phyloP scores from a whole-genome alignment of 768 basidiomycete genomes.

The Crucibulum laeve region DNA sequence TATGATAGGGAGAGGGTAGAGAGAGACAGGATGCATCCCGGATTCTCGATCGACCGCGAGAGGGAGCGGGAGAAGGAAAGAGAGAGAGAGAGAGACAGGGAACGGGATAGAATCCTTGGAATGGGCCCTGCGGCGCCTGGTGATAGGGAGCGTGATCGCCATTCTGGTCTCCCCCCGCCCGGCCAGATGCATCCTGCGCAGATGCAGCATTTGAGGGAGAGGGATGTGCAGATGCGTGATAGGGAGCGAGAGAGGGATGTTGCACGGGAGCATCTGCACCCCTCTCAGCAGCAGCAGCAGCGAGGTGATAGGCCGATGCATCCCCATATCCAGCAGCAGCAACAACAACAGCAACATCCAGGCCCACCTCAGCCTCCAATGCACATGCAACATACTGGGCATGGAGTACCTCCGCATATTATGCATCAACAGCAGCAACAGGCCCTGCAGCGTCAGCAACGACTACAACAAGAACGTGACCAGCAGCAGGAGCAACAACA shows the following conservation, averaged over 20 bases:
- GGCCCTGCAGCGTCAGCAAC: not conserved
- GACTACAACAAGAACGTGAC: not conserved
- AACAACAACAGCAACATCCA: constrained; percentile 3
- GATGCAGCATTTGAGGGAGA: no score
- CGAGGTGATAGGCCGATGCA: not conserved
- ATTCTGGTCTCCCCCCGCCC: not conserved
- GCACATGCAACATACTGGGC: constrained; percentile 1
- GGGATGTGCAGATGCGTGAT: not conserved
- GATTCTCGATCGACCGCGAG: not conserved
- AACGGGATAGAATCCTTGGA: no score
- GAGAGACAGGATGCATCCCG: not conserved
- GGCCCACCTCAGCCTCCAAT: constrained; percentile 5
- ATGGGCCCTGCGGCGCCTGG: no score
- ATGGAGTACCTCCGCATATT: constrained; percentile 15
- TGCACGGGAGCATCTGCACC: not conserved
- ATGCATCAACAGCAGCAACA: constrained; percentile 10
- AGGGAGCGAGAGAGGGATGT: not conserved
- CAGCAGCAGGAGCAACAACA: not conserved
- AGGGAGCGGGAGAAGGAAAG: not conserved
- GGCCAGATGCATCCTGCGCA: no score
- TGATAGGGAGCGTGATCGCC: no score
- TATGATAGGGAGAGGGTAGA: constrained; percentile 3
- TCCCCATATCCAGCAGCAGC: constrained; percentile 5
- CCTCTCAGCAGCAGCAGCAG: not conserved
- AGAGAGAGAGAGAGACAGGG: not conserved